Conservation (phyloP, 2,329 filamentous ascomycete genomes). For the Calonectria montana region DNA sequence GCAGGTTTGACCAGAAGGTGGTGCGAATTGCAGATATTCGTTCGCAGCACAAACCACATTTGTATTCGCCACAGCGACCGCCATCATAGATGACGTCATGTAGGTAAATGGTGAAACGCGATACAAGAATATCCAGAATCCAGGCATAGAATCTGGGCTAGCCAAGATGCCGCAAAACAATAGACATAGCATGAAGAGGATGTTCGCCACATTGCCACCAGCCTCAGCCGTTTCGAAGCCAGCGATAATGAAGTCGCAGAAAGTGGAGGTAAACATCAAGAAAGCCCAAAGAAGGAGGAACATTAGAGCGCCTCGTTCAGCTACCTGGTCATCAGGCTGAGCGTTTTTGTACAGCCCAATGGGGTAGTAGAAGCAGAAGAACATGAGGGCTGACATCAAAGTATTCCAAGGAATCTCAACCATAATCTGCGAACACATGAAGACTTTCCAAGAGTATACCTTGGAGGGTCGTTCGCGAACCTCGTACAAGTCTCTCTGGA, state of each 20-base stretch:
- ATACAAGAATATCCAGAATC: conserved; percentile 65
- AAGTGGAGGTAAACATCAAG: conserved; percentile 83
- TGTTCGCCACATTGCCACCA: conserved; percentile 73
- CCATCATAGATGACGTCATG: conserved; percentile 78
- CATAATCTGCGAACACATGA: conserved; percentile 84
- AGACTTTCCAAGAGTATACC: conserved; percentile 86
- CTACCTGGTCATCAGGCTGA: conserved; percentile 65
- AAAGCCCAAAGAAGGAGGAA: conserved; percentile 82
- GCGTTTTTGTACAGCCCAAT: conserved; percentile 82
- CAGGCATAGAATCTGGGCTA: conserved; percentile 62
- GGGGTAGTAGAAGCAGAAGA: conserved; percentile 86
- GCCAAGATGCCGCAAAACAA: conserved; percentile 43
- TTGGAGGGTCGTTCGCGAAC: conserved; percentile 86
- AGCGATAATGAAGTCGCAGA: conserved; percentile 80
- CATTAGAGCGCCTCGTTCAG: conserved; percentile 80
- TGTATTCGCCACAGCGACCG: conserved; percentile 76
- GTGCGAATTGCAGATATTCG: conserved; percentile 75
- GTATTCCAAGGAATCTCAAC: conserved; percentile 90
- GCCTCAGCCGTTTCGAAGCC: conserved; percentile 73
- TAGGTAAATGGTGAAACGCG: conserved; percentile 86
- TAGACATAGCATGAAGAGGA: conserved; percentile 72
- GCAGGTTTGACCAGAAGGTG: conserved; percentile 69
- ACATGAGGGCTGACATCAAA: conserved; percentile 79
- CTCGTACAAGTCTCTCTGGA: conserved; percentile 84
- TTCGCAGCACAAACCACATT: conserved; percentile 73